Evolutionary conservation across 2,329 filamentous ascomycete species (phyloP), one percentile per base, ranked within the genome.

Genomic region (Botrytis cinerea): DNA sequence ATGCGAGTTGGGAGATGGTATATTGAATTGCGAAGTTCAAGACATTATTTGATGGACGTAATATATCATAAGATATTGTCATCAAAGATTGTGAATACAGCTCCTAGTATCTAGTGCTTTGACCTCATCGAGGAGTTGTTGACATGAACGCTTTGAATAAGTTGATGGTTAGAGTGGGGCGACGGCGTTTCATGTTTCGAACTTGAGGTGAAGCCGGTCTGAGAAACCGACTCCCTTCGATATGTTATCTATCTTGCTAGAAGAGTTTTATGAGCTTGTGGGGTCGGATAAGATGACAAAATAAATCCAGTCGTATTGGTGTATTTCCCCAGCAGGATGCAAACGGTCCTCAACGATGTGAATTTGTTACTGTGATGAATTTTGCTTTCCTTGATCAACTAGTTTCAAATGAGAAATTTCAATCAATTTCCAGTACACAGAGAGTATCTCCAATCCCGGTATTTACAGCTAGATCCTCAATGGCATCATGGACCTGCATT

Each of bases 171-270:
- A 54, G 14, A 35, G 64, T 67, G 46, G 64, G 48, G 25, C 35
- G 14, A 43, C n/a, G 35, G 16, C 7, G 64, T 54, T 68, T 68
- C 64, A 38, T 43, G 64, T 68, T 68, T 68, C 46, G 46, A 68
- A 18, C 35, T 28, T 43, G 16, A 28, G 35, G 46, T 68, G 9
- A 4, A 38, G 35, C 25, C 5, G 16, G 45, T 38, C 20, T 7
- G 25, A 16, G 16, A 43, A 25, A 38, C 9, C 14, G 9, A 54
- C 25, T 54, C 46, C 25, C 28, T 20, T 66, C 43, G 4, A 2
- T 54, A 57, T 6, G 14, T 43, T 18, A 59, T 16, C n/a, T 16
- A 43, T 32, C 10, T 32, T 28, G 48, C 38, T 3, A 20, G 48
- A 57, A 43, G 9, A n/a, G 20, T 22, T 28, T 4, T 22, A 4